Evolutionary conservation across 139 green algal genomes (phyloP), one percentile per base, ranked within the genome.

Genomic region (Volvox reticuliferus): DNA sequence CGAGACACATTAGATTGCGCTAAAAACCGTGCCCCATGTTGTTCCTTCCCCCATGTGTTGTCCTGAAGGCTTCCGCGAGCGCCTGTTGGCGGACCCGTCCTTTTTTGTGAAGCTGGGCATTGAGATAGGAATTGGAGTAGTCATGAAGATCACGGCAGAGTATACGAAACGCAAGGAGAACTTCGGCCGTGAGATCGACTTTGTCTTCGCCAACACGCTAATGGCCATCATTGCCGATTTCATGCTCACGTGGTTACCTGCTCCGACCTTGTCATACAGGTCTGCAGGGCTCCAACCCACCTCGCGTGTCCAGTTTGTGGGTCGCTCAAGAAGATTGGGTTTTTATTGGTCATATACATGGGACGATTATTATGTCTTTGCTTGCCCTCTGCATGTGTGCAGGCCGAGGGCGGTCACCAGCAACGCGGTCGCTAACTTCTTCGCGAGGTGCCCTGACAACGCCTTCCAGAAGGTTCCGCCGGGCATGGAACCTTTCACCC

Each of bases 171-270:
- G 95, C n/a, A 37, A 88, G 13, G 90, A 92, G 16, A 89, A 79
- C 76, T 96, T 97, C 63, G 30, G 26, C 44, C 67, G 83, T 18
- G 94, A 94, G 55, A 89, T 91, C 30, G 98, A 99, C 92, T 99
- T 99, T 95, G 98, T 99, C 35, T 92, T 96, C 50, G 98, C 98
- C 85, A 99, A 99, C 91, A 93, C 99, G 61, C 90, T 99, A 61
- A 99, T 99, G 98, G 98, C 98, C 1, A 93, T 99, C 83, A 96
- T 99, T 30, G 98, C 98, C 0, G 98, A 99, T 93, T 99, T 99
- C 96, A 99, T 99, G 98, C 96, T 99, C 20, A 98, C 99, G 2
- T 99, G 98, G 98, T 95, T 99, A 88, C 98, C 98, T 0, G 98
- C 98, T 28, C 98, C 98, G 32, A 98, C 98, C 6, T 93, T 98